Percentiles rank a stretch among this genome's conserved stretches.
Evolutionary conservation across 352 stramenopile species (phyloP).

Genomic region (Phytopythium delawarense): DNA sequence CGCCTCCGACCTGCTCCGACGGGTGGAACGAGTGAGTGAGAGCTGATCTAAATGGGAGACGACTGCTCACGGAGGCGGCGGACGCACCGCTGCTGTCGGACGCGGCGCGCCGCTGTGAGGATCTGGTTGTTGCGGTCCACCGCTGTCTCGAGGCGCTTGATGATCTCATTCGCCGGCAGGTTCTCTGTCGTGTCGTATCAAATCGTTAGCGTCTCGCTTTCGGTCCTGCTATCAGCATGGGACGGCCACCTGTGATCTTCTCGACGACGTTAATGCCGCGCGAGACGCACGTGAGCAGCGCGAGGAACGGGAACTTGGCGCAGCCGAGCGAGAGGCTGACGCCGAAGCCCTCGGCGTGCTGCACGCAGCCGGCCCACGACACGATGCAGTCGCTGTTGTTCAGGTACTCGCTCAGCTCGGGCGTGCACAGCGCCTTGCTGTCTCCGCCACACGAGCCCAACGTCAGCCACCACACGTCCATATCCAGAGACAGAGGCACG

Average conservation of each 20-base stretch:
- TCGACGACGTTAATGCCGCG: constrained; percentile 80
- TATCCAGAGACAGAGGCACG: background rate
- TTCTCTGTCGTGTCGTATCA: constrained; percentile 27
- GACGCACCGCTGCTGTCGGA: constrained; percentile 56
- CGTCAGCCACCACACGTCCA: background rate
- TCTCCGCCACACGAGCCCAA: constrained; percentile 1
- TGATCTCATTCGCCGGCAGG: constrained; percentile 51
- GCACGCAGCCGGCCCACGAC: constrained; percentile 78
- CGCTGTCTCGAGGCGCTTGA: constrained; percentile 49
- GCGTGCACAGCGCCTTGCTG: constrained; percentile 65
- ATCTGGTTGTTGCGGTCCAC: constrained; percentile 77
- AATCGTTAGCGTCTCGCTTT: background rate
- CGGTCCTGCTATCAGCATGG: background rate
- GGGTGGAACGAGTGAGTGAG: background rate
- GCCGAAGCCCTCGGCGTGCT: constrained; percentile 74
- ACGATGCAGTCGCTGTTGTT: constrained; percentile 83
- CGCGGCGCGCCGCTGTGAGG: constrained; percentile 55
- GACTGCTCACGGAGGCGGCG: background rate
- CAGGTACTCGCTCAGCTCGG: constrained; percentile 61
- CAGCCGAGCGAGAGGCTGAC: constrained; percentile 83
- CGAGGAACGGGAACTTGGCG: constrained; percentile 76
- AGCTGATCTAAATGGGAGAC: background rate
- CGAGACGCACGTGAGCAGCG: constrained; percentile 73
- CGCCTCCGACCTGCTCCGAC: constrained; percentile 58
- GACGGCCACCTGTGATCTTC: constrained; percentile 64